Conservation (phyloP, 2,329 filamentous ascomycete genomes). For the Beauveria caledonica region DNA sequence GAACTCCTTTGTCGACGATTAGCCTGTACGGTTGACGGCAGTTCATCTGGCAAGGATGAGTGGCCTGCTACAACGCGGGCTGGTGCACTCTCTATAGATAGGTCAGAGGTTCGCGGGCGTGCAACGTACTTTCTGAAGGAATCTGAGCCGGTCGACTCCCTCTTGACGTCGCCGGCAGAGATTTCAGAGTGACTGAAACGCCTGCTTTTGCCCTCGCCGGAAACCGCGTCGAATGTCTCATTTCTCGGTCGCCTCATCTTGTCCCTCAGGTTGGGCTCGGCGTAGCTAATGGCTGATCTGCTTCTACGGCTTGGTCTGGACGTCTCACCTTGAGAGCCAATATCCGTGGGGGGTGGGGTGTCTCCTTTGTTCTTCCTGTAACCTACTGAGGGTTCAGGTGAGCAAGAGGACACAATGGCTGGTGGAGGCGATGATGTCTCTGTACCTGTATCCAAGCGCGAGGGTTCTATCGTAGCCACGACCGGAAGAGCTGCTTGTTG, state of each 20-base stretch:
- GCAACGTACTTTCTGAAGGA: slow-evolving; percentile 23
- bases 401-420: slow-evolving; percentile 37
- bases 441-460: slow-evolving; percentile 14
- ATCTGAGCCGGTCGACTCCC: slow-evolving; percentile 23
- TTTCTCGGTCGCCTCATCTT: slow-evolving; percentile 80
- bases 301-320: slow-evolving; percentile 59
- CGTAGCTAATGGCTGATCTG: slow-evolving; percentile 65
- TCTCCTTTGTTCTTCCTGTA: slow-evolving; percentile 33
- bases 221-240: slow-evolving; percentile 65
- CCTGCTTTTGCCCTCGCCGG: slow-evolving; percentile 50
- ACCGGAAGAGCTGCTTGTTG: slow-evolving; percentile 15
- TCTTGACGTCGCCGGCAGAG: slow-evolving; percentile 25
- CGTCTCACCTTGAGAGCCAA: slow-evolving; percentile 47
- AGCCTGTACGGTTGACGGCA: neutral
- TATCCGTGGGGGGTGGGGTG: slow-evolving; percentile 52
- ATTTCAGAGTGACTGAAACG: slow-evolving; percentile 30
- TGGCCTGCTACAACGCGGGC: neutral
- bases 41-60: neutral
- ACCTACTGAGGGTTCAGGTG: slow-evolving; percentile 36
- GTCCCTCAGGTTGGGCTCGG: slow-evolving; percentile 70
- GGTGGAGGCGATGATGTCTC: slow-evolving; percentile 28
- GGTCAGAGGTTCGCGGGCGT: neutral
- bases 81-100: neutral
- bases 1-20: neutral
- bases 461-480: slow-evolving; percentile 9